Conservation (phyloP, 2,329 filamentous ascomycete species). For the Colletotrichum cuscutae region DNA sequence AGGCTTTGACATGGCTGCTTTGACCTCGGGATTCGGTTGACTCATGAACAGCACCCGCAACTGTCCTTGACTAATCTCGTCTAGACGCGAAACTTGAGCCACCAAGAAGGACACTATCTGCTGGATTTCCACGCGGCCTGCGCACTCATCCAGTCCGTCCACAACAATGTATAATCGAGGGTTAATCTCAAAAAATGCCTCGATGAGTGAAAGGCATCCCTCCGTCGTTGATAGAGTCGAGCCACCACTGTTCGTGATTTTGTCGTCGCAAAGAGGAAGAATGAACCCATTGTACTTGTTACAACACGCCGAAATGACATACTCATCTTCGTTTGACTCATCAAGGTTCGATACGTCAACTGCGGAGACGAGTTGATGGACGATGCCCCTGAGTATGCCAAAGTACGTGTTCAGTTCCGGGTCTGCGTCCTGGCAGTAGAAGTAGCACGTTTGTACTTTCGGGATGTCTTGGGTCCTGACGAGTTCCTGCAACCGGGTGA, state of each 20-base stretch:
- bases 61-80: constrained; percentile 37
- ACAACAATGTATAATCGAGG: constrained; percentile 49
- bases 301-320: accelerated
- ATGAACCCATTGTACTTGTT: constrained; percentile 38
- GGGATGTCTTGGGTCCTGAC: neutral
- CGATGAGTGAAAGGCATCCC: constrained; percentile 43
- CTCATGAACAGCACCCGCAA: constrained; percentile 47
- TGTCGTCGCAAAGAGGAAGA: constrained; percentile 43
- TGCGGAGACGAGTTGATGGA: constrained; percentile 44
- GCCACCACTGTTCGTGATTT: constrained; percentile 39
- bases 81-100: constrained; percentile 38
- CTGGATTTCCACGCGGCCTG: constrained; percentile 39
- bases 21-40: constrained; percentile 42
- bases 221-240: constrained; percentile 39
- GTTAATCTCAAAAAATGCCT: constrained; percentile 42
- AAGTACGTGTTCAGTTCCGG: constrained; percentile 40
- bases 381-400: constrained; percentile 44
- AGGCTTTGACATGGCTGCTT: constrained; percentile 36
- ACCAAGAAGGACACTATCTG: constrained; percentile 42
- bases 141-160: constrained; percentile 57
- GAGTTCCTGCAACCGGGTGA: constrained; percentile 43
- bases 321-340: neutral
- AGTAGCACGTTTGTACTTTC: constrained; percentile 45
- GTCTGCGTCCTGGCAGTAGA: constrained; percentile 52
- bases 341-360: neutral